Conservation (phyloP, 2,329 filamentous ascomycete species). For the Penicillium sp. region DNA sequence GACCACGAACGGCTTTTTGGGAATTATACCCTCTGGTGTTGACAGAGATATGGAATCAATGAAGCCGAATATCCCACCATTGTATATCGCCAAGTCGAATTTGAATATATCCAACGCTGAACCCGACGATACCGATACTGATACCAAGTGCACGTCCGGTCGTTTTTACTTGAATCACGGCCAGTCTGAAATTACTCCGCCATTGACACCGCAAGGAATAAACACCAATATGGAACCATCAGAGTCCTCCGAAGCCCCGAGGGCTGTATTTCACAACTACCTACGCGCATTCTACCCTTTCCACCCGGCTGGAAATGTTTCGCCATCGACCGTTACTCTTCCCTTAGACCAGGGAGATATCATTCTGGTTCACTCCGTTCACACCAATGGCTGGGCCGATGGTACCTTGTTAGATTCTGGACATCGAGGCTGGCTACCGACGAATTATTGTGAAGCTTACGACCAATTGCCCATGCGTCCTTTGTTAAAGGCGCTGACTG, state of each 20-base stretch:
- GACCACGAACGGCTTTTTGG: conserved; percentile 24
- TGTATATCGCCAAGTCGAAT: conserved; percentile 40
- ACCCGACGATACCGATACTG: conserved; percentile 9
- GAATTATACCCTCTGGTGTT: neutral
- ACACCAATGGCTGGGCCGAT: conserved; percentile 98
- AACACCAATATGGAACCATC: conserved; percentile 47
- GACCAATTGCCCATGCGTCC: conserved; percentile 84
- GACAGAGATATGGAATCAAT: conserved; percentile 34
- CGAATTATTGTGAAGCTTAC: conserved; percentile 96
- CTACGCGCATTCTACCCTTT: conserved; percentile 93
- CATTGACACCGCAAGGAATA: conserved; percentile 66
- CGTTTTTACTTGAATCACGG: conserved; percentile 28
- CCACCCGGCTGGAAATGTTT: conserved; percentile 71
- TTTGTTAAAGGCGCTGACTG: conserved; percentile 79
- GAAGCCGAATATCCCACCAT: conserved; percentile 38
- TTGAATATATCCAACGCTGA: conserved; percentile 20
- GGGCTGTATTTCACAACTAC: conserved; percentile 86
- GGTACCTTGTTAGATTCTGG: conserved; percentile 85
- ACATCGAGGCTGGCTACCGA: conserved; percentile 90
- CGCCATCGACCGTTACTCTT: conserved; percentile 84
- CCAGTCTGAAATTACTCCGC: conserved; percentile 68
- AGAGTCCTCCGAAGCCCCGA: conserved; percentile 38
- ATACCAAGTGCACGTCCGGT: conserved; percentile 9
- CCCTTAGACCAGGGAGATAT: conserved; percentile 88
- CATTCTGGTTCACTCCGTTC: conserved; percentile 90